Conservation (phyloP, 2,329 filamentous ascomycete genomes). For the Xylaria hypoxylon region DNA sequence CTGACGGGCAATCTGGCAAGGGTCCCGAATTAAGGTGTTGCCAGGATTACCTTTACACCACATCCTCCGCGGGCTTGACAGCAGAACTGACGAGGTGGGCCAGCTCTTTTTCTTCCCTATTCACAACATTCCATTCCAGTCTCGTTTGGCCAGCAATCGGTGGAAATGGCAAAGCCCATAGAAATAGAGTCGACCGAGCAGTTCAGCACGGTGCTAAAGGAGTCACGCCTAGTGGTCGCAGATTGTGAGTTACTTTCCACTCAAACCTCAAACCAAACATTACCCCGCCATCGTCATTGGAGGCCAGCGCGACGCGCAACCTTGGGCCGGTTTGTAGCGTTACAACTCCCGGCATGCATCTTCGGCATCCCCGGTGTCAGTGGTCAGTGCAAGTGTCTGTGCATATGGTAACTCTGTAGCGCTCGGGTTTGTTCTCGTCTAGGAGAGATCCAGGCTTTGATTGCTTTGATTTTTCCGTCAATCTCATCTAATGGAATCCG, state of each 20-base stretch:
- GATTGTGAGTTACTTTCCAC: conserved; percentile 75
- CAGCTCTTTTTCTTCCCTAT: conserved; percentile 6
- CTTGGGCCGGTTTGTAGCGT: conserved; percentile 7
- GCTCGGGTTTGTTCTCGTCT: neutral
- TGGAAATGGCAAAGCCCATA: conserved; percentile 58
- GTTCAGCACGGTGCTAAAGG: conserved; percentile 75
- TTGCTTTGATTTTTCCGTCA: conserved; percentile 8
- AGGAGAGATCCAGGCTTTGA: neutral
- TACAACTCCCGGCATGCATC: conserved; percentile 23
- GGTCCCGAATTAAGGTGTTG: neutral
- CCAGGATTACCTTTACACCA: conserved; percentile 6
- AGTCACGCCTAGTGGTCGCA: conserved; percentile 82
- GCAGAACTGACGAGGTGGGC: conserved; percentile 10
- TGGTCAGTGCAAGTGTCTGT: conserved; percentile 16
- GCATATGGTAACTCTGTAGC: conserved; percentile 5
- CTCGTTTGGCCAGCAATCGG: neutral
- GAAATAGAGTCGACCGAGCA: conserved; percentile 69
- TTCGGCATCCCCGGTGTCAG: conserved; percentile 5
- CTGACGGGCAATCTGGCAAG: neutral
- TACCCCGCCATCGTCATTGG: conserved; percentile 49
- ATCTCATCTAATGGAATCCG: neutral
- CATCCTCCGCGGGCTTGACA: conserved; percentile 3
- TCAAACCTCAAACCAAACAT: conserved; percentile 13
- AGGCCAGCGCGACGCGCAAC: conserved; percentile 36
- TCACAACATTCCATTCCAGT: neutral